Evolutionary conservation across 179 eudicot species (phyloP), one percentile per base, ranked within the genome.

Genomic region (Carnegiea gigantea): DNA sequence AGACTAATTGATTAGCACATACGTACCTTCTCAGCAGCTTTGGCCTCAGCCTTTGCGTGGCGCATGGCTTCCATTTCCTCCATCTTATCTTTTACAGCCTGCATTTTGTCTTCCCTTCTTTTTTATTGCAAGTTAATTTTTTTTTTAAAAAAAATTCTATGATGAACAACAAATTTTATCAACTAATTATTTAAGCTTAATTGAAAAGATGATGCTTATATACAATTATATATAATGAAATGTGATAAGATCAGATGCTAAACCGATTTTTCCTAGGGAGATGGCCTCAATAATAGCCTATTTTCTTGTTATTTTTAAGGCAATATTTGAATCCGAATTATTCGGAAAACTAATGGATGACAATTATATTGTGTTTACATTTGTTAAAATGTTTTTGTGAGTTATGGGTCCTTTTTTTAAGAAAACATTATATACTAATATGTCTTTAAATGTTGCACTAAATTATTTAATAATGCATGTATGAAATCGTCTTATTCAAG

Each of bases 41-140:
- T 91, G 1, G 89, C 88, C 76, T 91, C 93, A n/a, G 90, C 87
- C 80, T 89, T 93, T 72, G 82, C 89, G 78, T 90, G 86, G 67
- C 90, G 90, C 85, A 91, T 85, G 28, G 82, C 81, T 62, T 67
- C 90, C 82, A 90, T 85, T 36, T 91, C 93, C 15, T 57, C 54
- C 44, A 89, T 30, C 68, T 93, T 93, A 0, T 91, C 93, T 81
- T 92, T 91, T 53, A 93, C 87, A 13, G 92, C 89, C 86, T 93
- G 97, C 95, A 93, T 91, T 44, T 82, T 87, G 30, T 33, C 57
- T 38, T 43, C 43, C 57, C 8, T 38, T 70, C 40, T 33, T 13
- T 48, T 11, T 14, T 14, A 33, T 4, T 70, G 10, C 6, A 18
- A 5, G 1, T 15, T 21, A 20, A 2, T 23, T 36, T 49, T 9